A percentile compares a stretch with the other conserved stretches of the same genome.
These are phyloP conservation scores for Zarea fungicola DNA, from an alignment of 2,329 filamentous ascomycete genomes.

Conservation along the genomic window DNA sequence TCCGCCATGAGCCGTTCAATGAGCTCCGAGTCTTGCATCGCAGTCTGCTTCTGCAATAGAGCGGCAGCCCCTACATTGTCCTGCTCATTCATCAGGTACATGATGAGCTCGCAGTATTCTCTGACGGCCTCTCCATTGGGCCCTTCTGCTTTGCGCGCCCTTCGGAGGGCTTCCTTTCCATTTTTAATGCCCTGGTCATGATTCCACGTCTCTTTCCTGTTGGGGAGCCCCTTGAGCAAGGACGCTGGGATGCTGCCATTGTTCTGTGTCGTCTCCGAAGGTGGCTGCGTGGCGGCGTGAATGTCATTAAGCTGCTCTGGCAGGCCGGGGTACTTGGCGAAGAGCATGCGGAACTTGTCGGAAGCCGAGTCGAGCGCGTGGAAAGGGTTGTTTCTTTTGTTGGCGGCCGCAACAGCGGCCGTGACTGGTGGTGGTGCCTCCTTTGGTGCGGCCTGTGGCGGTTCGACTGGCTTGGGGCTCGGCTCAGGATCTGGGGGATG, in stretches of 20 bases:
- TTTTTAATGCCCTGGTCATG: constrained; percentile 52
- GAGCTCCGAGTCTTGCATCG: constrained; percentile 42
- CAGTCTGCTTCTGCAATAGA: constrained; percentile 40
- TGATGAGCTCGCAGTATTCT: constrained; percentile 55
- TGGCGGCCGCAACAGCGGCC: constrained; percentile 12
- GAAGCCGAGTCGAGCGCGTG: constrained; percentile 43
- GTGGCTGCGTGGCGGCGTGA: constrained; percentile 44
- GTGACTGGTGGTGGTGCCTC: constrained; percentile 12
- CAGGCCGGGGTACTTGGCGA: constrained; percentile 48
- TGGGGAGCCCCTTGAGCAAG: constrained; percentile 13
- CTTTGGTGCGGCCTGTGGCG: constrained; percentile 6
- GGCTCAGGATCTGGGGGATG: constrained; percentile 38
- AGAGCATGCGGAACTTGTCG: constrained; percentile 44
- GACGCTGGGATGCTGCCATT: constrained; percentile 24
- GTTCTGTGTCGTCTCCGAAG: constrained; percentile 30
- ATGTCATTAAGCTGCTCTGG: constrained; percentile 43
- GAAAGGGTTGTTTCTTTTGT: constrained; percentile 40
- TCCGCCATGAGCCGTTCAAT: constrained; percentile 45
- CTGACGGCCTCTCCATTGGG: constrained; percentile 54
- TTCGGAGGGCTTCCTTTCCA: constrained; percentile 49
- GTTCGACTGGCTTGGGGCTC: constrained; percentile 18
- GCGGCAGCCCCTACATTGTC: constrained; percentile 29
- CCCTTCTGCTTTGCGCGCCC: constrained; percentile 43
- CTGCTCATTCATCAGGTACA: constrained; percentile 39
- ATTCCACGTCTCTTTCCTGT: constrained; percentile 47